A percentile compares a stretch with the other conserved stretches of the same genome.
These are phyloP conservation scores for Zymoseptoria ardabiliae DNA, from an alignment of 2,329 filamentous ascomycete species.

Conservation along the genomic window DNA sequence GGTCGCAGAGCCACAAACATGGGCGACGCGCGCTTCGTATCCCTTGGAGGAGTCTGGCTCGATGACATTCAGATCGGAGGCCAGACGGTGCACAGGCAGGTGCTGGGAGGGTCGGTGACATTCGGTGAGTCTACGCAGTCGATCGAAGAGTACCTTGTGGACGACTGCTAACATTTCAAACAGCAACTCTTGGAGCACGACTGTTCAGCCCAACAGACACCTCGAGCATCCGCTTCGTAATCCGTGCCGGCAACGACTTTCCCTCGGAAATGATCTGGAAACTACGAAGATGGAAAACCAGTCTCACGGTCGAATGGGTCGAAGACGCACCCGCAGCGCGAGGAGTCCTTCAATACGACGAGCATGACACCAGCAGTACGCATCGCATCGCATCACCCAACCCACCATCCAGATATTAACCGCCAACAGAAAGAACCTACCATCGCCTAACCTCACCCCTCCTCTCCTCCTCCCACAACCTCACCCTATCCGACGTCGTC, in stretches of 20 bases:
- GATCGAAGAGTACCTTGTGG: background rate
- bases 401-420: background rate
- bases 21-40: conserved; percentile 5
- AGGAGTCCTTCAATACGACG: conserved; percentile 20
- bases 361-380: conserved; percentile 12
- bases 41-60: conserved; percentile 24
- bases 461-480: conserved; percentile 10
- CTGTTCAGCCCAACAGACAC: conserved; percentile 8
- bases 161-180: conserved; percentile 1
- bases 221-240: conserved; percentile 13
- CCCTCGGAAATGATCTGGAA: conserved; percentile 10
- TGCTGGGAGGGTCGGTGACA: conserved; percentile 22
- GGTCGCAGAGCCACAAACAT: background rate
- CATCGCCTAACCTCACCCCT: conserved; percentile 20
- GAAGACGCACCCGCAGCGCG: conserved; percentile 13
- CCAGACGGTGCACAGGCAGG: conserved; percentile 8
- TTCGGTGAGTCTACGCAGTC: conserved; percentile 9
- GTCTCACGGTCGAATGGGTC: conserved; percentile 11
- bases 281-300: conserved; percentile 17
- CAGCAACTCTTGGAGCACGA: conserved; percentile 22
- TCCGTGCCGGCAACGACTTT: conserved; percentile 20
- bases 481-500: conserved; percentile 7
- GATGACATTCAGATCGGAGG: conserved; percentile 21
- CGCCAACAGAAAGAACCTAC: conserved; percentile 13
- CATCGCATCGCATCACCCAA: background rate